Percentiles rank a stretch among this genome's conserved stretches.
These are phyloP conservation scores for Beauveria brongniartii DNA, from an alignment of 2,329 filamentous ascomycete species.

Conservation along the genomic window DNA sequence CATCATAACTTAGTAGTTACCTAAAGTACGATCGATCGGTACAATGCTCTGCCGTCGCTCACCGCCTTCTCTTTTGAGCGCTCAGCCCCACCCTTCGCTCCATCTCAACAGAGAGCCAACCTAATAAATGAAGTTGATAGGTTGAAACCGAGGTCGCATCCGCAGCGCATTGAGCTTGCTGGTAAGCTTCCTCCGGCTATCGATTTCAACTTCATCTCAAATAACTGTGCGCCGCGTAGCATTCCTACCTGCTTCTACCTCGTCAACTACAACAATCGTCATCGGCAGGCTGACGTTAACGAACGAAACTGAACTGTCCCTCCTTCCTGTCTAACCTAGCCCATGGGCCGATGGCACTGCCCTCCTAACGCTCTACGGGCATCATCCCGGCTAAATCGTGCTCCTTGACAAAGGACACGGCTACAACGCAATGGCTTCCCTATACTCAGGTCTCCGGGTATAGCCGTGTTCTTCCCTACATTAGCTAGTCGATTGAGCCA, in stretches of 20 bases:
- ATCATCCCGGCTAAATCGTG: not conserved
- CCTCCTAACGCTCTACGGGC: not conserved
- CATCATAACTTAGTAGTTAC: too few species aligned
- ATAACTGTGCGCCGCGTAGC: not conserved
- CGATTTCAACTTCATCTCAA: not conserved
- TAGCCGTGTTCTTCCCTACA: not conserved
- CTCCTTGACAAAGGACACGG: not conserved
- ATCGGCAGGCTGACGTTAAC: not conserved
- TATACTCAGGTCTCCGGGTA: conserved; percentile 5
- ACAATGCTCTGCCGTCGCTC: too few species aligned
- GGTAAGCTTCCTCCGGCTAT: not conserved
- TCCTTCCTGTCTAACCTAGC: not conserved
- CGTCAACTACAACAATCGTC: not conserved
- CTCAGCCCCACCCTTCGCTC: too few species aligned
- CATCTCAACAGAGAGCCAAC: too few species aligned
- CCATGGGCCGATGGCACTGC: not conserved
- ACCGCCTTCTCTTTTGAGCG: too few species aligned
- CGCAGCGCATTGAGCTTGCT: not conserved
- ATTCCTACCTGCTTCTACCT: not conserved
- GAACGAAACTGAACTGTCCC: not conserved
- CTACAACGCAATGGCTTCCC: not conserved
- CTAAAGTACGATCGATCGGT: too few species aligned
- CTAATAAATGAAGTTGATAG: not conserved
- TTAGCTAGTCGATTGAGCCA: not conserved
- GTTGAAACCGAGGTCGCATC: not conserved